These are phyloP conservation scores for Kurtzmaniella quercitrusa DNA, from an alignment of 1,139 yeast species.

Conservation along the genomic window DNA sequence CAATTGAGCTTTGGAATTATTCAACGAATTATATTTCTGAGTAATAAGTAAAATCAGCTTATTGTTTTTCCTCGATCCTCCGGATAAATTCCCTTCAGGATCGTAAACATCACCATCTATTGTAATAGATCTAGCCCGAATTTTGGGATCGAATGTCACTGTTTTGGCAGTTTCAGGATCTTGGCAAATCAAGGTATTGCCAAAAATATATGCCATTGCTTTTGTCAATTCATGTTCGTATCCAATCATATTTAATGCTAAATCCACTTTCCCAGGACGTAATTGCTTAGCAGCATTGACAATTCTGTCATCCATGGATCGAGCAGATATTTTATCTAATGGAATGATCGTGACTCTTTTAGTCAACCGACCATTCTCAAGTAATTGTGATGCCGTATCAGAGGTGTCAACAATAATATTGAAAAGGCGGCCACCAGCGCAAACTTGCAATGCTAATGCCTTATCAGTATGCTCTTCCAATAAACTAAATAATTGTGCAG, in stretches of 20 bases:
- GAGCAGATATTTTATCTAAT: conserved; percentile 73
- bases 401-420: conserved; percentile 91
- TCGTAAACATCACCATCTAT: conserved; percentile 92
- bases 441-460: conserved; percentile 83
- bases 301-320: conserved; percentile 38
- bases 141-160: conserved; percentile 80
- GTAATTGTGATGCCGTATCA: conserved; percentile 72
- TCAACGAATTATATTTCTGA: conserved; percentile 61
- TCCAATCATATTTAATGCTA: conserved; percentile 77
- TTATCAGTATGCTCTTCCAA: conserved; percentile 54
- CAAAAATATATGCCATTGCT: conserved; percentile 93
- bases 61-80: conserved; percentile 75
- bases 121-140: conserved; percentile 84
- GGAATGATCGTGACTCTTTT: conserved; percentile 92
- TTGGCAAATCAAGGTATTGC: conserved; percentile 76
- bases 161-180: conserved; percentile 86
- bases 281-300: conserved; percentile 59
- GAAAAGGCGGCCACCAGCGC: conserved; percentile 90
- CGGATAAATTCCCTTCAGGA: conserved; percentile 93
- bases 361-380: conserved; percentile 73
- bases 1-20: conserved; percentile 33
- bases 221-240: conserved; percentile 64
- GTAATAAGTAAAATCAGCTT: conserved; percentile 60
- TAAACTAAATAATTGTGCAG: conserved; percentile 76
- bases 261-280: conserved; percentile 81